These are phyloP conservation scores for Pichia cephalocereana DNA, from an alignment of 805 yeast genomes.

Conservation along the genomic window DNA sequence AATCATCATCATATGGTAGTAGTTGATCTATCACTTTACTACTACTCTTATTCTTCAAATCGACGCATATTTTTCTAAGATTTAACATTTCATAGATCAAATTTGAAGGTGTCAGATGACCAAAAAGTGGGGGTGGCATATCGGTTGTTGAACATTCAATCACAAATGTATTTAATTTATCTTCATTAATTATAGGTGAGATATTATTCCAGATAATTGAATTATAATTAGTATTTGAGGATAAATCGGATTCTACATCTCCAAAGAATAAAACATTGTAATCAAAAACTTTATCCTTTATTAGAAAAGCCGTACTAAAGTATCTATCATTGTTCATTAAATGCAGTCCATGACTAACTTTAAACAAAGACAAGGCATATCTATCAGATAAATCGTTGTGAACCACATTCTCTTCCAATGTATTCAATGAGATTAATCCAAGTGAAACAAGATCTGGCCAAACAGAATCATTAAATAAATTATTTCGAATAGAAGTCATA, in stretches of 20 bases:
- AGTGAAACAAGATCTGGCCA: conserved; percentile 66
- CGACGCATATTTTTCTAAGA: conserved; percentile 20
- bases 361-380: conserved; percentile 34
- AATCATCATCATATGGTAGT: background rate
- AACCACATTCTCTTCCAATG: conserved; percentile 7
- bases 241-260: conserved; percentile 66
- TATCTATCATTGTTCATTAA: conserved; percentile 16
- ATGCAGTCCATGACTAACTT: conserved; percentile 28
- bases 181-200: conserved; percentile 34
- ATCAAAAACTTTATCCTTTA: conserved; percentile 26
- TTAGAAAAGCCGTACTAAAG: conserved; percentile 52
- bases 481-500: conserved; percentile 37
- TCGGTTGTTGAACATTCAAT: conserved; percentile 69
- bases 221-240: conserved; percentile 32
- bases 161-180: conserved; percentile 43
- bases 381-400: conserved; percentile 21
- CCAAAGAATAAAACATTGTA: conserved; percentile 60
- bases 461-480: conserved; percentile 61
- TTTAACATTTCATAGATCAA: conserved; percentile 46
- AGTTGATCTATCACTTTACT: background rate
- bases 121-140: conserved; percentile 49
- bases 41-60: background rate
- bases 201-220: conserved; percentile 47
- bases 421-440: conserved; percentile 18
- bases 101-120: conserved; percentile 68